Evolutionary conservation across 2,329 filamentous ascomycete genomes (phyloP), one percentile per base, ranked within the genome.

Genomic region (Epichloe festucae): DNA sequence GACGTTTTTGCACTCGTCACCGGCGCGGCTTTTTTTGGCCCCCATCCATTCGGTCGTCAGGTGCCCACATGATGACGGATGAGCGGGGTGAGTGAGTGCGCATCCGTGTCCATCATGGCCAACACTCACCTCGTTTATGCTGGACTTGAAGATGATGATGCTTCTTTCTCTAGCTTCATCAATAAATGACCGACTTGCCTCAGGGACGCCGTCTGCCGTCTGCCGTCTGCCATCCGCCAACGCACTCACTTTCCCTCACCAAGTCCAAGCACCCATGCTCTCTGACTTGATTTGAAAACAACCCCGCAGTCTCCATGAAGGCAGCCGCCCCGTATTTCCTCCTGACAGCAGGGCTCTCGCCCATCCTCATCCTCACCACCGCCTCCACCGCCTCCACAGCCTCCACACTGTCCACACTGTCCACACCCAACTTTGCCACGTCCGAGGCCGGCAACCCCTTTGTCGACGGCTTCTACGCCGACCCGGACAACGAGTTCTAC

Each of bases 391-490:
- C 19, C 19, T 21, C 23, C 46, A 14, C 5, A 34, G 14, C 45
- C n/a, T 14, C 14, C 41, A 23, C 44, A 12, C 12, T 10, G n/a
- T 23, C 6, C 23, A 7, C 23, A 27, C 23, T 27, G 23, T 27
- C 2, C 23, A 27, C 23, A 27, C 23, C 23, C 23, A 27, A 27
- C 23, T 27, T 27, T 27, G 23, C 23, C 23, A 27, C 23, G 6
- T 27, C 23, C 23, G 23, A 70, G 52, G 63, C 70, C 1, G 70
- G 70, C 15, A 77, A 77, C 51, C 73, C 73, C 5, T 70, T 76
- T 49, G 65, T 75, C 23, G 63, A 69, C 1, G 72, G 72, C 48
- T 74, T 71, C 71, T 76, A 76, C 56, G 74, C 73, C 7, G 73
- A 77, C 52, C 74, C 73, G 0, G 74, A 75, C 59, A 70, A 65